Evolutionary conservation across 352 stramenopile species (phyloP).

Genomic region (Globisporangium paroecandrum): DNA sequence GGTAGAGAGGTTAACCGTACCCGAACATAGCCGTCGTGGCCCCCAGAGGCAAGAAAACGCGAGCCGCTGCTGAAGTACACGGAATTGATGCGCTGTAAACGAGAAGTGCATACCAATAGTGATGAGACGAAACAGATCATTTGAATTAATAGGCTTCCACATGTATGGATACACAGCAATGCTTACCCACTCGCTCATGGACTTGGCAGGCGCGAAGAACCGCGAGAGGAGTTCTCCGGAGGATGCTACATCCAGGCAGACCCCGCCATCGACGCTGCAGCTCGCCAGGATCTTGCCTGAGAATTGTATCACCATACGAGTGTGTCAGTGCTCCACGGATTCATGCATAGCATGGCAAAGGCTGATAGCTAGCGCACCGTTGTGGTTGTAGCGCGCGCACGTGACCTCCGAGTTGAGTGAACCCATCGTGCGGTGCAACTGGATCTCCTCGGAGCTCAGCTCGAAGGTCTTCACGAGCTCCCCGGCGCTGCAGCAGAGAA

Average conservation of each 20-base stretch:
- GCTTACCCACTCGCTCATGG: constrained; percentile 33
- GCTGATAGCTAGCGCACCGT: constrained; percentile 22
- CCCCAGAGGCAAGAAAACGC: constrained; percentile 58
- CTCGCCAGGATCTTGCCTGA: constrained; percentile 60
- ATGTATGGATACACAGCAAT: neutral
- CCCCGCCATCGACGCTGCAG: constrained; percentile 53
- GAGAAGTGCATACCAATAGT: neutral
- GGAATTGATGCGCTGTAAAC: constrained; percentile 45
- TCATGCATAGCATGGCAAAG: too few relatives aligned
- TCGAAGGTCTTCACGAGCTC: constrained; percentile 58
- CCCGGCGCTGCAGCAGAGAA: constrained; percentile 55
- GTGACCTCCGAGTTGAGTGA: constrained; percentile 57
- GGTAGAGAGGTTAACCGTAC: constrained; percentile 14
- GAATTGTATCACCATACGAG: neutral
- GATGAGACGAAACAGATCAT: too few relatives aligned
- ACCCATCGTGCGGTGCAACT: constrained; percentile 35
- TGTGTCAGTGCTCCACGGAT: neutral
- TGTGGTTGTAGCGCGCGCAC: constrained; percentile 66
- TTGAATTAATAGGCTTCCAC: too few relatives aligned
- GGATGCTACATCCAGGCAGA: constrained; percentile 51
- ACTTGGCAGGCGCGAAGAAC: constrained; percentile 55
- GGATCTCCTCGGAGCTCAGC: constrained; percentile 46
- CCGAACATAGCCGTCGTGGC: constrained; percentile 51
- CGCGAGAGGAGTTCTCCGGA: constrained; percentile 59
- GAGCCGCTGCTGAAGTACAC: constrained; percentile 74